These are phyloP conservation scores for Monilinia vaccinii-corymbosi DNA, from an alignment of 2,329 filamentous ascomycete species.

Conservation along the genomic window DNA sequence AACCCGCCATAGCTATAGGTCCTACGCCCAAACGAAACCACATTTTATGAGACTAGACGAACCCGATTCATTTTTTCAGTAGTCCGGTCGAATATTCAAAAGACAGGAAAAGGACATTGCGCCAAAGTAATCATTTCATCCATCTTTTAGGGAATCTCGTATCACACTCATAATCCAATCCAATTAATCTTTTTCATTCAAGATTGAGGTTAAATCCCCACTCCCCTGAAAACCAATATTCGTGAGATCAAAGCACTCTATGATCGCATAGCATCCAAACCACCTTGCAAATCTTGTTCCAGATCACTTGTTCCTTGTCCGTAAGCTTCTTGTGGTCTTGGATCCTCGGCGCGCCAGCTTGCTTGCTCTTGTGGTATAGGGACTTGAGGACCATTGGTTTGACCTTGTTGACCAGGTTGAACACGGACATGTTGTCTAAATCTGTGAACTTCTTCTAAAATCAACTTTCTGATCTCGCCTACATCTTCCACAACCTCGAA, in stretches of 20 bases:
- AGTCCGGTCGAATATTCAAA: neutral
- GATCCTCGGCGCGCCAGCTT: slow-evolving; percentile 28
- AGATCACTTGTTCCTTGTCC: slow-evolving; percentile 26
- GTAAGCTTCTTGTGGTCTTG: slow-evolving; percentile 30
- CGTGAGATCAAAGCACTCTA: slow-evolving; percentile 11
- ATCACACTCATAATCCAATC: neutral
- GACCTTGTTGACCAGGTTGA: slow-evolving; percentile 27
- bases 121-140: neutral
- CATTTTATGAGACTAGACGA: neutral
- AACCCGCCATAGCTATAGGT: neutral
- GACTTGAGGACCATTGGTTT: slow-evolving; percentile 23
- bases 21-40: neutral
- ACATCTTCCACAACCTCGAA: slow-evolving; percentile 98
- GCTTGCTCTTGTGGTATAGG: slow-evolving; percentile 29
- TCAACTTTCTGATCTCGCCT: slow-evolving; percentile 91
- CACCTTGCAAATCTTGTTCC: slow-evolving; percentile 30
- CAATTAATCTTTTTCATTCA: neutral
- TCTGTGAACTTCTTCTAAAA: slow-evolving; percentile 81
- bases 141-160: neutral
- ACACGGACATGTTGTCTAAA: slow-evolving; percentile 55
- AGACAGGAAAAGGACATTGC: neutral
- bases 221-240: neutral
- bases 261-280: slow-evolving; percentile 28
- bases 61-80: neutral
- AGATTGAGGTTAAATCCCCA: neutral